Evolutionary conservation across 148 eudicot species (phyloP).

Genomic region (Beta vulgaris): DNA sequence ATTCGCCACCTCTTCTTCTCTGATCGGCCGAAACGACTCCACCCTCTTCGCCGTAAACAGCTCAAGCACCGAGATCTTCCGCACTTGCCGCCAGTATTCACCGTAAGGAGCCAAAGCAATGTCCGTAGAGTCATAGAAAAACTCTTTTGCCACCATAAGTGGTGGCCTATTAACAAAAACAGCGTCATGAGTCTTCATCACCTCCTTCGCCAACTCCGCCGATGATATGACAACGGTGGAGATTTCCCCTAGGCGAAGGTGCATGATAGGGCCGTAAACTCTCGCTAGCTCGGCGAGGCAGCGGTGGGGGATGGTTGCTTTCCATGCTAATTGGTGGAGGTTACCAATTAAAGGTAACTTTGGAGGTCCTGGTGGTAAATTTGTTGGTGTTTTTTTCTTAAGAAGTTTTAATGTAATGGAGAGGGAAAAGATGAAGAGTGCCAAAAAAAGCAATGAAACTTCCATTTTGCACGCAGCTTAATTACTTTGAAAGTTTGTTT

Average conservation of each 20-base stretch:
- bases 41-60: slow-evolving; percentile 26
- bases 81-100: slow-evolving; percentile 22
- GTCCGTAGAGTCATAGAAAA: slow-evolving; percentile 9
- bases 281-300: slow-evolving; percentile 18
- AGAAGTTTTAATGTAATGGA: not conserved
- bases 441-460: not conserved
- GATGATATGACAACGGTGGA: no score
- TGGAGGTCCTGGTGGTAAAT: slow-evolving; percentile 20
- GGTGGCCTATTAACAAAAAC: no score
- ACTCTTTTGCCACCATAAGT: not conserved
- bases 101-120: slow-evolving; percentile 22
- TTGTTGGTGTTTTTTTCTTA: not conserved
- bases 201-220: no score
- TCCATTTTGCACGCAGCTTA: slow-evolving; percentile 1
- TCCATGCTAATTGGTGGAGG: slow-evolving; percentile 12
- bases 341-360: slow-evolving; percentile 21
- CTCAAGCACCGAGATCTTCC: slow-evolving; percentile 29
- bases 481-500: no score
- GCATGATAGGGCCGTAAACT: slow-evolving; percentile 27
- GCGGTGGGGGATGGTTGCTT: slow-evolving; percentile 10
- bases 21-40: not conserved
- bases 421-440: slow-evolving; percentile 1
- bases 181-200: no score
- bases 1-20: slow-evolving; percentile 24
- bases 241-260: slow-evolving; percentile 21